Conservation (phyloP, 129 eudicot species). For the Pulicaria dysenterica region DNA sequence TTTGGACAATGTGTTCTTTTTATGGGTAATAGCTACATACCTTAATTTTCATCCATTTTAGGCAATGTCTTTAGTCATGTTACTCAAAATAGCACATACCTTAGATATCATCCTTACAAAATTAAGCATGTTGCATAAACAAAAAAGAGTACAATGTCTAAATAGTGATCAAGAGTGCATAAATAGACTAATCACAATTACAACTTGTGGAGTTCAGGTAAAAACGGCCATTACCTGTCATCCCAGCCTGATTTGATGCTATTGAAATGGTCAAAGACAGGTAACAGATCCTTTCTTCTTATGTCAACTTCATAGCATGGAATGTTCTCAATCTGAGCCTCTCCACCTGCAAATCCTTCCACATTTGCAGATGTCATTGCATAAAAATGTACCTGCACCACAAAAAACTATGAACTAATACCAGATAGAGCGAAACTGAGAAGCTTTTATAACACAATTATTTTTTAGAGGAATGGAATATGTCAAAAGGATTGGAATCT, state of each 20-base stretch:
- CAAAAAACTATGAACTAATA: constrained; percentile 9
- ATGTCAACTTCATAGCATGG: constrained; percentile 45
- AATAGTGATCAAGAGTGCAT: neutral
- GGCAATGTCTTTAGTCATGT: no score
- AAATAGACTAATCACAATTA: neutral
- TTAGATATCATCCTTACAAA: neutral
- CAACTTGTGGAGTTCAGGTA: neutral
- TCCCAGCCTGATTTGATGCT: constrained; percentile 52
- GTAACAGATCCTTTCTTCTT: constrained; percentile 52
- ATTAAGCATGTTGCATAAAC: neutral
- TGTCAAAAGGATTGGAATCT: neutral
- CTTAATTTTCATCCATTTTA: no score
- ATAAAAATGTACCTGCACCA: constrained; percentile 40
- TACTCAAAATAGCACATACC: no score
- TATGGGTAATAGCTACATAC: no score
- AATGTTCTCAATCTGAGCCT: constrained; percentile 47
- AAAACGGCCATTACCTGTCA: constrained; percentile 50
- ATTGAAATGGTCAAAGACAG: constrained; percentile 53
- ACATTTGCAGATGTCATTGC: constrained; percentile 35
- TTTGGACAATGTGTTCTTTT: no score
- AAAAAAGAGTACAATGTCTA: neutral
- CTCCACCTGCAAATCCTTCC: constrained; percentile 38
- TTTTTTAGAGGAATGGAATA: neutral
- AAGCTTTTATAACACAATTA: no score
- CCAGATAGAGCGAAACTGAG: neutral